Evolutionary conservation across 1,284 basidiomycete genomes (phyloP).

Genomic region (Cutaneotrichosporon sp.): DNA sequence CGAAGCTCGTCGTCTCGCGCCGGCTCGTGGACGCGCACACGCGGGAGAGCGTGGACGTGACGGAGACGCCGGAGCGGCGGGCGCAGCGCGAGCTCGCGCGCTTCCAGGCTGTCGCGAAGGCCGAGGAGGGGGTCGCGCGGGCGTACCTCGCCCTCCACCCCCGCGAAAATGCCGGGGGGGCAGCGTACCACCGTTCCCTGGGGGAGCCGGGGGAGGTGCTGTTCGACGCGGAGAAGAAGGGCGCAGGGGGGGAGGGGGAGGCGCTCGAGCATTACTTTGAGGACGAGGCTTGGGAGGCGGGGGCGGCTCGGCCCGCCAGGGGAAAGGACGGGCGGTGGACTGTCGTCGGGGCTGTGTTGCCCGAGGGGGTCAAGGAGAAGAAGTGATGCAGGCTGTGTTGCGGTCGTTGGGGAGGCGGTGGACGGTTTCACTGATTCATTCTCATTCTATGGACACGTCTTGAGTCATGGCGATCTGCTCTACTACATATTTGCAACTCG

Average conservation of each 20-base stretch:
- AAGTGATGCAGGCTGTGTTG: neutral
- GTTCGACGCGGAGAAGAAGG: slow-evolving; percentile 2
- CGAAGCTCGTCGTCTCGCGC: slow-evolving; percentile 17
- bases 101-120: slow-evolving; percentile 49
- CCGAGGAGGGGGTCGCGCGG: slow-evolving; percentile 35
- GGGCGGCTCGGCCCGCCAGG: slow-evolving; percentile 16
- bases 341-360: slow-evolving; percentile 21
- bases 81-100: slow-evolving; percentile 37
- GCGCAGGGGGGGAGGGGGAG: slow-evolving; percentile 11
- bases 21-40: slow-evolving; percentile 13
- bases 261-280: slow-evolving; percentile 34
- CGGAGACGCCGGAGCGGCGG: slow-evolving; percentile 22
- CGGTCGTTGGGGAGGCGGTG: too few species aligned
- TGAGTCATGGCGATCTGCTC: too few species aligned
- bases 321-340: slow-evolving; percentile 31
- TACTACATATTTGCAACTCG: too few species aligned
- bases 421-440: too few species aligned
- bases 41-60: slow-evolving; percentile 8
- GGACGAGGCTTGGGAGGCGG: slow-evolving; percentile 42
- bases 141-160: slow-evolving; percentile 35
- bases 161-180: neutral
- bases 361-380: slow-evolving; percentile 3
- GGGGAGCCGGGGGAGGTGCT: neutral
- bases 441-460: too few species aligned
- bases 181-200: neutral